phyloP scores from a whole-genome alignment of 371 early-diverging fungal genomes.

The Lichtheimia ramosa region DNA sequence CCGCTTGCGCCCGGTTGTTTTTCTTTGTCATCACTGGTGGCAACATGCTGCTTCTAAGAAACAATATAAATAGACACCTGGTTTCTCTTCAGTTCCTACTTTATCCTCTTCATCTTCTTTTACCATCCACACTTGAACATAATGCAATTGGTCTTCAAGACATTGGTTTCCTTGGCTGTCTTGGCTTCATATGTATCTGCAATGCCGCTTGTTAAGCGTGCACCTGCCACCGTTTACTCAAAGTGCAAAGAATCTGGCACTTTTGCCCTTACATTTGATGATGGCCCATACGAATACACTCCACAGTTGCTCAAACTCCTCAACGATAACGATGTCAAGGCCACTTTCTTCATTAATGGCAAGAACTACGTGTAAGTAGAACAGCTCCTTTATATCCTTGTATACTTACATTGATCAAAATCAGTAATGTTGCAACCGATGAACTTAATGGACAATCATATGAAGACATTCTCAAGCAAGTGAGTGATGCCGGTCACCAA shows the following conservation, averaged over 20 bases:
- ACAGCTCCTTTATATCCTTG: background rate
- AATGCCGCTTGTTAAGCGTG: slow-evolving; percentile 1
- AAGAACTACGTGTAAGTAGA: slow-evolving; percentile 41
- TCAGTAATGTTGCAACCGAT: slow-evolving; percentile 21
- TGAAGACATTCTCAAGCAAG: slow-evolving; percentile 38
- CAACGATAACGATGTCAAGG: slow-evolving; percentile 37
- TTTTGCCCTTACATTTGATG: slow-evolving; percentile 63
- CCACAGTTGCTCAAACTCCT: slow-evolving; percentile 38
- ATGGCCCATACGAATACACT: slow-evolving; percentile 50
- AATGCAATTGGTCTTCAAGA: no score
- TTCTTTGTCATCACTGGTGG: no score
- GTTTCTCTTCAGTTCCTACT: no score
- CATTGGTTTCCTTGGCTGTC: no score
- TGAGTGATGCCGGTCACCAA: slow-evolving; percentile 43
- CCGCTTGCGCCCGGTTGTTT: no score
- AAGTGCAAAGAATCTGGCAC: slow-evolving; percentile 42
- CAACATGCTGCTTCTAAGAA: no score
- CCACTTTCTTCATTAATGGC: slow-evolving; percentile 65
- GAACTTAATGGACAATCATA: slow-evolving; percentile 18
- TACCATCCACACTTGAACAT: no score
- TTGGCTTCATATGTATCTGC: no score
- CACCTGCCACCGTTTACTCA: slow-evolving; percentile 4
- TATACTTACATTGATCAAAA: background rate
- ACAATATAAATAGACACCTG: no score
- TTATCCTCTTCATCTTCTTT: no score